A percentile compares a stretch with the other conserved stretches of the same genome.
Evolutionary conservation across 768 basidiomycete genomes (phyloP).

Genomic region (Boletellus sp.): DNA sequence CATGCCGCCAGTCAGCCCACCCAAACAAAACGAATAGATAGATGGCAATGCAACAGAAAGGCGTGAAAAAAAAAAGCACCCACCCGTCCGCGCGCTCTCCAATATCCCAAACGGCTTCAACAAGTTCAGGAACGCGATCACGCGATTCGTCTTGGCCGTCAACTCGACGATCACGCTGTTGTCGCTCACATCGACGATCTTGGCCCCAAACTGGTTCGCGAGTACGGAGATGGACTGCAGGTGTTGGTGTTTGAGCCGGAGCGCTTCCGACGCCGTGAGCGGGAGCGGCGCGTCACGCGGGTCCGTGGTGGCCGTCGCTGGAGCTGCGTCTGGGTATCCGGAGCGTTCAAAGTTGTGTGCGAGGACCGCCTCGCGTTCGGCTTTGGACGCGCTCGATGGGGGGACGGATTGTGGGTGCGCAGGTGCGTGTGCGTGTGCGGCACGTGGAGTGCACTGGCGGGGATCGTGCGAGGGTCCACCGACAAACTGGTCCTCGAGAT

Average conservation of each 20-base stretch:
- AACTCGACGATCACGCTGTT: conserved; percentile 94
- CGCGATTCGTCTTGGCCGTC: conserved; percentile 85
- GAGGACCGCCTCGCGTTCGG: conserved; percentile 66
- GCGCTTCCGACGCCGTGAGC: conserved; percentile 78
- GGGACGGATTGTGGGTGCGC: neutral
- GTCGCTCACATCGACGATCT: conserved; percentile 92
- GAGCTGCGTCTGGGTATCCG: conserved; percentile 36
- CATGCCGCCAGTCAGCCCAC: neutral
- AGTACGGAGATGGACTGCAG: conserved; percentile 84
- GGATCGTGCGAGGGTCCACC: conserved; percentile 85
- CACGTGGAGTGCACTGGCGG: conserved; percentile 35
- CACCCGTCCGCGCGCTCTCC: conserved; percentile 92
- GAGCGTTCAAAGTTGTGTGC: conserved; percentile 77
- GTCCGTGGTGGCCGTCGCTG: conserved; percentile 2
- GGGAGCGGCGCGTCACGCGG: conserved; percentile 33
- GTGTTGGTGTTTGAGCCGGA: conserved; percentile 86
- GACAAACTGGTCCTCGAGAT: conserved; percentile 85
- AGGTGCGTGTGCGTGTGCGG: neutral
- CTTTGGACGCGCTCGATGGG: conserved; percentile 43
- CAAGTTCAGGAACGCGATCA: conserved; percentile 89
- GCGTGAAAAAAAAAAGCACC: conserved; percentile 19
- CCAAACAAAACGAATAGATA: no score
- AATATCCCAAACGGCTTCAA: conserved; percentile 94
- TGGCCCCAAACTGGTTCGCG: conserved; percentile 84
- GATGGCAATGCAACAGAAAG: no score